These are phyloP conservation scores for Backusella morwellensis DNA, from an alignment of 192 early-diverging fungal species.

Conservation along the genomic window DNA sequence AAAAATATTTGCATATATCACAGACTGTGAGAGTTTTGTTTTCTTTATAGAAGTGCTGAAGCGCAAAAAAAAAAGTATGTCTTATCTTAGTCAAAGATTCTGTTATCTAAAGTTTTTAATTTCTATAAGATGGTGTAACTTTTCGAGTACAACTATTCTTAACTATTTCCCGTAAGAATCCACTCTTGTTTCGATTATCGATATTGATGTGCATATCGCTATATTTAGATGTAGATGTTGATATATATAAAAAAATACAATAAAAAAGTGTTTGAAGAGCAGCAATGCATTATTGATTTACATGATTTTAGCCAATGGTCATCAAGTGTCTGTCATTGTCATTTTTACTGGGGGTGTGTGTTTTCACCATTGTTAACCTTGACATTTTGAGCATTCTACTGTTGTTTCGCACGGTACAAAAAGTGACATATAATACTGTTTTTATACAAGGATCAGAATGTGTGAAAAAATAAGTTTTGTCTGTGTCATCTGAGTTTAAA, in stretches of 20 bases:
- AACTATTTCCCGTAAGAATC: neutral
- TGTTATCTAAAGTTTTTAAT: neutral
- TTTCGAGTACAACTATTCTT: neutral
- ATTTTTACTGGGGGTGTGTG: no score
- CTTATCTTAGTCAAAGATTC: neutral
- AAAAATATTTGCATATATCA: neutral
- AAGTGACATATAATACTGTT: neutral
- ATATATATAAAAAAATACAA: no score
- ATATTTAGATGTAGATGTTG: neutral
- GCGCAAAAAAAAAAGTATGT: neutral
- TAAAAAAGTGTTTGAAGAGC: no score
- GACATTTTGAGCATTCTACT: neutral
- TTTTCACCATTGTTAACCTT: neutral
- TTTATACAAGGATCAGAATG: neutral
- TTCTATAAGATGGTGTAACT: neutral
- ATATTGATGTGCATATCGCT: neutral
- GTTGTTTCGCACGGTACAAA: neutral
- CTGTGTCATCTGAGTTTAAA: neutral
- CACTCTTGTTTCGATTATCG: neutral
- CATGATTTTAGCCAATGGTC: neutral
- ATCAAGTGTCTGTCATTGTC: no score
- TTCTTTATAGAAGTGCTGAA: neutral
- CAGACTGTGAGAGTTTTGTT: neutral
- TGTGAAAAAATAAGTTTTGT: neutral
- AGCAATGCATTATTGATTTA: no score